These are phyloP conservation scores for Coemansia sp. DNA, from an alignment of 192 early-diverging fungal species.

Conservation along the genomic window DNA sequence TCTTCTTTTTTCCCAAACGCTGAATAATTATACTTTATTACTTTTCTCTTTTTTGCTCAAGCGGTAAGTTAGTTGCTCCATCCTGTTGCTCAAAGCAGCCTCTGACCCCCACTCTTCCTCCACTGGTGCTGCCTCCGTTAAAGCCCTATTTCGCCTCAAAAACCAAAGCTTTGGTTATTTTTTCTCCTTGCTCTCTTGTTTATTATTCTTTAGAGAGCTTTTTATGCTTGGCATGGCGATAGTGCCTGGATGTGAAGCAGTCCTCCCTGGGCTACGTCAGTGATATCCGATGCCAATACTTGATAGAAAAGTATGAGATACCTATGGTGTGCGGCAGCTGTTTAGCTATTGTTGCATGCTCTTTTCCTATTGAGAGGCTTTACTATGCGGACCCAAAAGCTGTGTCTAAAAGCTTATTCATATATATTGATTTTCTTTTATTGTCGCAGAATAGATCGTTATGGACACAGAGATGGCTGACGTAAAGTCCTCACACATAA, in stretches of 20 bases:
- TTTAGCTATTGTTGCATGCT: background rate
- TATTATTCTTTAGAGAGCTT: background rate
- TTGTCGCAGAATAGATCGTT: background rate
- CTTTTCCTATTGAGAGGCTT: background rate
- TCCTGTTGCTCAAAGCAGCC: conserved; percentile 1
- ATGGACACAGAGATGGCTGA: conserved; percentile 3
- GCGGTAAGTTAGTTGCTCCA: conserved; percentile 12
- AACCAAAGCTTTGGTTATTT: conserved; percentile 3
- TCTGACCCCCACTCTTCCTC: background rate
- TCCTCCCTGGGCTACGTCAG: background rate
- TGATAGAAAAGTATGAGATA: background rate
- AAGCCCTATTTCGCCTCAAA: background rate
- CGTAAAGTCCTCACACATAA: conserved; percentile 7
- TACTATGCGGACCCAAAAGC: background rate
- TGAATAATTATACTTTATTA: conserved; percentile 32
- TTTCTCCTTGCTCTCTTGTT: background rate
- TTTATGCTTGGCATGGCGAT: no score
- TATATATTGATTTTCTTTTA: background rate
- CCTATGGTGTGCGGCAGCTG: no score
- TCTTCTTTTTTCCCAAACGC: conserved; percentile 8
- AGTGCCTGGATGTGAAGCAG: background rate
- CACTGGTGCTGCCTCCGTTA: background rate
- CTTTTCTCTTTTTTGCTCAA: conserved; percentile 17
- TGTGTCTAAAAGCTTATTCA: background rate
- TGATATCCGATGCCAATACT: background rate